Percentiles rank a stretch among this genome's conserved stretches.
These are phyloP conservation scores for Phaeosphaeriaceae sp. DNA, from an alignment of 2,329 filamentous ascomycete genomes.

Conservation along the genomic window DNA sequence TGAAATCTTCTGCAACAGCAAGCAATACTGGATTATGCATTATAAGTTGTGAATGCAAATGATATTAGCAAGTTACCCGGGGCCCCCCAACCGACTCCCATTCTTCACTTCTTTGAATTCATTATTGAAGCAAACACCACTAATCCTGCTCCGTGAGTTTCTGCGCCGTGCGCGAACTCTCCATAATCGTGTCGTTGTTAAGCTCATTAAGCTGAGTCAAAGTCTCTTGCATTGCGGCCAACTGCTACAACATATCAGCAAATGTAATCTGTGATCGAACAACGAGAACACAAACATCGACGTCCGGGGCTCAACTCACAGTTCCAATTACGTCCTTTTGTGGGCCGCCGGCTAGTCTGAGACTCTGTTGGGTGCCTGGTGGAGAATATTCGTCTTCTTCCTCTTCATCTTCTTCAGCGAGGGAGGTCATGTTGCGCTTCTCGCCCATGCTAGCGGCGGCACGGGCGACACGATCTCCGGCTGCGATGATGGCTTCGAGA, in stretches of 20 bases:
- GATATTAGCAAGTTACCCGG: no score
- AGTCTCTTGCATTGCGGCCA: conserved; percentile 48
- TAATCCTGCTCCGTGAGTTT: conserved; percentile 39
- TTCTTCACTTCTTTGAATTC: no score
- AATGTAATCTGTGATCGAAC: not conserved
- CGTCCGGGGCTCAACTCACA: conserved; percentile 34
- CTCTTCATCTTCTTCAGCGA: conserved; percentile 39
- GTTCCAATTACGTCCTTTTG: conserved; percentile 41
- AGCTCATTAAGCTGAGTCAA: conserved; percentile 43
- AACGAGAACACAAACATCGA: conserved; percentile 2
- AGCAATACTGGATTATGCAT: no score
- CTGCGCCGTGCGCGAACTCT: conserved; percentile 42
- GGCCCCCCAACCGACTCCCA: no score
- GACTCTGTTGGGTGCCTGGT: conserved; percentile 4
- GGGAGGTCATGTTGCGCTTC: conserved; percentile 39
- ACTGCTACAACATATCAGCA: conserved; percentile 46
- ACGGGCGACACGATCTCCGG: conserved; percentile 44
- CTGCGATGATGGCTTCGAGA: conserved; percentile 42
- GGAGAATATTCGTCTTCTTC: conserved; percentile 8
- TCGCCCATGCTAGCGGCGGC: conserved; percentile 44
- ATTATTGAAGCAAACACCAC: conserved; percentile 19
- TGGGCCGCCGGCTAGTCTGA: conserved; percentile 13
- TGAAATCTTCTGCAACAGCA: no score
- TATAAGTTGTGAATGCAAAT: no score
- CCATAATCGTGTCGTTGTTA: conserved; percentile 43